These are phyloP conservation scores for Exophiala calicioides DNA, from an alignment of 2,329 filamentous ascomycete genomes.

Conservation along the genomic window DNA sequence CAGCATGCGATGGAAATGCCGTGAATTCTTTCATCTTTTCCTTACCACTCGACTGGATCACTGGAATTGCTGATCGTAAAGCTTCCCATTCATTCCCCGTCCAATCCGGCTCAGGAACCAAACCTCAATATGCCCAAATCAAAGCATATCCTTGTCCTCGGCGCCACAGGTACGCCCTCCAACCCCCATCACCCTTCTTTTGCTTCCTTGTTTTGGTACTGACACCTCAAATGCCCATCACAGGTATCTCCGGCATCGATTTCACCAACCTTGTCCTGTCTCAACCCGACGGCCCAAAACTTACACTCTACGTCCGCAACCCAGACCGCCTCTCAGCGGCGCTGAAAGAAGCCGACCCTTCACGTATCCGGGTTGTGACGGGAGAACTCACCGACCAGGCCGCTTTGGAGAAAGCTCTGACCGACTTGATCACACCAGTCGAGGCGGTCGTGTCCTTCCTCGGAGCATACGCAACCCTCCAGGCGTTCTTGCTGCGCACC, in stretches of 20 bases:
- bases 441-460: constrained; percentile 14
- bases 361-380: constrained; percentile 10
- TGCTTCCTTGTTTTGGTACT: too few relatives aligned
- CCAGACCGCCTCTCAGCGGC: constrained; percentile 3
- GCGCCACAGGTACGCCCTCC: constrained; percentile 1
- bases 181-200: neutral
- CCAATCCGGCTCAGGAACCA: neutral
- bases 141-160: constrained; percentile 11
- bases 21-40: too few relatives aligned
- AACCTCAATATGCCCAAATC: neutral
- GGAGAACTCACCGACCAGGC: constrained; percentile 16
- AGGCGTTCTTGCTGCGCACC: constrained; percentile 10
- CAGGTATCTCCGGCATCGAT: constrained; percentile 10
- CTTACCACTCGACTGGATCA: too few relatives aligned
- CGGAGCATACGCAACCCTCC: constrained; percentile 9
- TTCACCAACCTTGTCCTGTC: constrained; percentile 14
- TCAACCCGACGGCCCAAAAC: constrained; percentile 2
- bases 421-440: constrained; percentile 3
- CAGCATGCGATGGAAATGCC: too few relatives aligned
- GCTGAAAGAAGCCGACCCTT: neutral
- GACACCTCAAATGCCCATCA: neutral
- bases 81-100: neutral
- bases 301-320: constrained; percentile 16
- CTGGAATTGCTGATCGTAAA: too few relatives aligned
- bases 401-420: constrained; percentile 7